Evolutionary conservation across 2,329 filamentous ascomycete genomes (phyloP).

Genomic region (Colletotrichum lindemuthianum): DNA sequence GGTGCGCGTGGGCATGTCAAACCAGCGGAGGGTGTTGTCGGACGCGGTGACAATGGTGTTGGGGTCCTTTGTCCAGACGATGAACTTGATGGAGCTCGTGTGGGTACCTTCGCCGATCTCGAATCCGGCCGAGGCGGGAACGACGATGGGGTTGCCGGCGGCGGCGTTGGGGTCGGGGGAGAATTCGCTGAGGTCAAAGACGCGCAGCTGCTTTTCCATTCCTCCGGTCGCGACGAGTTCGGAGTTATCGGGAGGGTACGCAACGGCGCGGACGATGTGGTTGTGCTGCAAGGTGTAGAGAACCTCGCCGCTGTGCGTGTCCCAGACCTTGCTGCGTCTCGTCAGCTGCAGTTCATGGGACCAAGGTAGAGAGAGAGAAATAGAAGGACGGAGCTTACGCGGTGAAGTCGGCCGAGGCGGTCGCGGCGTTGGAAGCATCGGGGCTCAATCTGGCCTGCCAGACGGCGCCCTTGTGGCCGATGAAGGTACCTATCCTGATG

Average conservation of each 20-base stretch:
- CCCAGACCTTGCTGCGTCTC: conserved; percentile 86
- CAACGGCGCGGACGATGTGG: conserved; percentile 94
- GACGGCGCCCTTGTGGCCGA: conserved; percentile 97
- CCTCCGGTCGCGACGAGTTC: conserved; percentile 94
- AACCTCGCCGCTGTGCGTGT: conserved; percentile 92
- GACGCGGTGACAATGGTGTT: conserved; percentile 92
- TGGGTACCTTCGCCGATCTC: conserved; percentile 91
- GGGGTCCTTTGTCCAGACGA: conserved; percentile 91
- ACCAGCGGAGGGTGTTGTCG: conserved; percentile 94
- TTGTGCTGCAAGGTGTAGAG: conserved; percentile 88
- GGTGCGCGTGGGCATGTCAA: conserved; percentile 81
- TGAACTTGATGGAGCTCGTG: conserved; percentile 90
- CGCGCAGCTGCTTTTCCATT: conserved; percentile 94
- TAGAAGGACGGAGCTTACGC: conserved; percentile 67
- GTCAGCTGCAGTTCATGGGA: neutral
- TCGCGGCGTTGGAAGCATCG: conserved; percentile 88
- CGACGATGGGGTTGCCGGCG: conserved; percentile 52
- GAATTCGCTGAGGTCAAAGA: conserved; percentile 84
- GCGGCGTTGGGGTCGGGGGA: conserved; percentile 47
- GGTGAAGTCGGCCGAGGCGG: conserved; percentile 95
- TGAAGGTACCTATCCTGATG: conserved; percentile 95
- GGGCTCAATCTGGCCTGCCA: conserved; percentile 94
- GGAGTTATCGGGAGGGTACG: conserved; percentile 83
- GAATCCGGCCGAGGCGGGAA: conserved; percentile 73
- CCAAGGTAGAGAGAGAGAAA: neutral